Evolutionary conservation across 192 early-diverging fungal species (phyloP), one percentile per base, ranked within the genome.

Genomic region (Spizellomyces punctatus): DNA sequence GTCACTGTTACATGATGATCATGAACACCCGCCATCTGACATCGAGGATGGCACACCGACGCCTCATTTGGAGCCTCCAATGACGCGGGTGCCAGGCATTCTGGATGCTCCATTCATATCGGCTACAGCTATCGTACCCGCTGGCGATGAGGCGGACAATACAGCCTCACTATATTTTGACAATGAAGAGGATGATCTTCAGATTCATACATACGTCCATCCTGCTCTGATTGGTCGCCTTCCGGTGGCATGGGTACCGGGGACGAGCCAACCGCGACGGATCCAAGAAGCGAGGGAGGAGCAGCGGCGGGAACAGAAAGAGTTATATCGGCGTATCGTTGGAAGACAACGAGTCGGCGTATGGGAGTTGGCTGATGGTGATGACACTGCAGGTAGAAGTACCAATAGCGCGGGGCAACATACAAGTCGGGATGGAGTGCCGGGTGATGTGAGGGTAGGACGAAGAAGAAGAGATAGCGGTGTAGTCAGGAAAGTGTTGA

Each of bases 171-270:
- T 69, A 63, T 19, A 22, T 19, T 17, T 47, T 22, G 58, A 73
- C 36, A 58, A 81, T 42, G 56, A 57, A 10, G 66, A 59, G 46
- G 81, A 83, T 50, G 84, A 85, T 65, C 57, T 79, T 41, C 79
- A 80, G 50, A 19, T 84, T 8, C 77, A 80, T 64, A 80, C 84
- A 6, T 85, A 82, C 59, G 63, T 83, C 66, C 84, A 83, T 69
- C 84, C 84, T 10, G 84, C 84, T 10, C 74, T 83, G 58, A 81
- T 85, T 63, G 84, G 84, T 1, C 66, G 79, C 17, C 66, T 85
- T 8, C 84, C 84, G 8, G 67, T 85, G 0, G 71, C 78, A 8
- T 85, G 84, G 84, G 66, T 84, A 8, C 73, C 72, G 2, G 66
- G 66, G 10, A 46, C 52, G 41, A 12, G 19, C 7, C 79, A 79